Base-by-base conservation (phyloP, 2,329 filamentous ascomycete genomes). In the Aspergillus sp. region DNA sequence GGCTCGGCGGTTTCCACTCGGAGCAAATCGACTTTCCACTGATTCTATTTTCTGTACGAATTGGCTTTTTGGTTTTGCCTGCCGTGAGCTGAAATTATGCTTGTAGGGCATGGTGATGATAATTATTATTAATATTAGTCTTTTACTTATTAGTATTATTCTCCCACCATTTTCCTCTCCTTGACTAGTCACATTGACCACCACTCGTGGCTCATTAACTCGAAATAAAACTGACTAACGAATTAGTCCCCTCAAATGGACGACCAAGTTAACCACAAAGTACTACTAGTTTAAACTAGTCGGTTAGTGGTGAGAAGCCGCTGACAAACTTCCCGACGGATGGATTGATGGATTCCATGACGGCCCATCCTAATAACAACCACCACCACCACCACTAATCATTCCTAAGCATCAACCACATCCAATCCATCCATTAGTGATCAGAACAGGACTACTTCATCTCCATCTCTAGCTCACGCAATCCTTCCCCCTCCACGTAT, bases 401-500 rank as follows among this genome's bases (percentile, higher is more conserved):
- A n/a, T 25, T 23, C 47, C 30, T 49, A n/a, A n/a, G 19, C 45
- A 30, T 17, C 17, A 19, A 9, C 41, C 41, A 45, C 41, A 23
- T 45, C 41, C 10, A 12, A 49, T 54, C 15, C 7, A 12, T 38
- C 36, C 21, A 32, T 32, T 28, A 38, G 15, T 30, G 12, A n/a
- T 17, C 15, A 55, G 6, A n/a, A 30, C 15, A 51, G 6, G 5
- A 30, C 9, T 30, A 10, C 28, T 30, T 12, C 28, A 12, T 30
- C 32, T 38, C 39, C 32, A 36, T 59, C 41, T 51, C 63, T 25
- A 80, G 57, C 36, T 51, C 63, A 25, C 74, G 74, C 63, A 86
- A 72, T 7, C 81, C 80, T 50, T 80, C 79, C 41, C 81, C 83
- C 58, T 87, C 84, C 58, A 82, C 81, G 67, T 80, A 85, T 66